phyloP scores from a whole-genome alignment of 1,284 basidiomycete genomes.

The Peniophora sp. region DNA sequence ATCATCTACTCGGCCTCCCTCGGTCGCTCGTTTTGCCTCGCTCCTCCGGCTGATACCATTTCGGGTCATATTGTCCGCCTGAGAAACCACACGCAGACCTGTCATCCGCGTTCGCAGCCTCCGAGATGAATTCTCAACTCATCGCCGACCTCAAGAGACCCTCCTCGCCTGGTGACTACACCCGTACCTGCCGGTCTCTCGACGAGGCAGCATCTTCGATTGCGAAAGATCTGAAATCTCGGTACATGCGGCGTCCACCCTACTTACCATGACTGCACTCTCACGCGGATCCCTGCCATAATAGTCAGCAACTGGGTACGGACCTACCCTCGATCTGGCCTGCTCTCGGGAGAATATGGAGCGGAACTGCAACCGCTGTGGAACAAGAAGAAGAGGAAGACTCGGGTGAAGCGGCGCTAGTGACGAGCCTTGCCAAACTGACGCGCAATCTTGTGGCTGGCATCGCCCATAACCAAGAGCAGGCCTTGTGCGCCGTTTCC shows the following conservation, averaged over 20 bases:
- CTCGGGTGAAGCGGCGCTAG: constrained; percentile 23
- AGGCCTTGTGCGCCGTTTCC: constrained; percentile 49
- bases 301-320: neutral
- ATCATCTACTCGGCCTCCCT: neutral
- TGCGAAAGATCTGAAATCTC: neutral
- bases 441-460: constrained; percentile 72
- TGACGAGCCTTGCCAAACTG: constrained; percentile 54
- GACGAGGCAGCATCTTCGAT: neutral
- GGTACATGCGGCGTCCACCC: neutral
- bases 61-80: too few relatives aligned
- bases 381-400: constrained; percentile 21
- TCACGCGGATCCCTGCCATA: neutral
- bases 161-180: neutral
- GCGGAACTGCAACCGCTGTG: constrained; percentile 34
- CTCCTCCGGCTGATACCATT: too few relatives aligned
- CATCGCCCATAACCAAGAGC: constrained; percentile 53
- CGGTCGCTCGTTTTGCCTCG: neutral
- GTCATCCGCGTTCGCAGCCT: too few relatives aligned
- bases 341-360: constrained; percentile 46
- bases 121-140: neutral
- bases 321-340: constrained; percentile 43
- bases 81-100: too few relatives aligned
- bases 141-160: neutral
- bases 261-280: neutral
- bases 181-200: neutral